Base-by-base conservation (phyloP, 1,284 basidiomycete species). In the Ustilago sp. region DNA sequence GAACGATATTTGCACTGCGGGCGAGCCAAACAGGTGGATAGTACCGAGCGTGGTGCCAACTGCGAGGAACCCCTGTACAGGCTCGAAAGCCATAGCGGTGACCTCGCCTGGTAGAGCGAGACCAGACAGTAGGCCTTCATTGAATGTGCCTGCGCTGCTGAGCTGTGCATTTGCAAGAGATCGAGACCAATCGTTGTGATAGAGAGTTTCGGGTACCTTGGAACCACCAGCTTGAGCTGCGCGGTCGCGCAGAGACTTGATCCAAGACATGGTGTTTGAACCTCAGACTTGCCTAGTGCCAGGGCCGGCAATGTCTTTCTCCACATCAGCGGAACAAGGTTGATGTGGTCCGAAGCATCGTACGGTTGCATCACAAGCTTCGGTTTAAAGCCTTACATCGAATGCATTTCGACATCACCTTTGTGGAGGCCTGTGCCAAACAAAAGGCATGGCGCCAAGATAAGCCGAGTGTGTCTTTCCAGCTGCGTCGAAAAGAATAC, bases 21-120 rank as follows among this genome's bases (percentile, higher is more conserved):
- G 89, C 8, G 89, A 88, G 11, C 93, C 93, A 74, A 90, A 90
- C 19, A 94, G 74, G 65, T 90, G 88, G 35, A 94, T 88, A 2
- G 83, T 79, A 0, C 93, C 93, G 36, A 81, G 81, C 2, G 79
- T 74, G 0, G 87, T 88, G 86, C 93, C 94, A 48, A 92, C 87
- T 4, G 92, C 93, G 17, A 96, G 88, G 17, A 94, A 87, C 6
- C 92, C 73, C 38, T 64, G 63, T 15, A 81, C 79, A 15, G 81
- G 72, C 59, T 87, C 86, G 48, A 71, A 82, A 1, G 86, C 83
- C 47, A 86, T 70, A 5, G 80, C 83, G 8, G 80, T 81, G 32
- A 87, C 80, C 59, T 86, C 85, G 31, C 77, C 79, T 0, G 86
- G 84, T 9, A 87, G 57, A 0, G 84, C 84, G 4, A 87, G 75